Percentiles rank a stretch among this genome's conserved stretches.
These are phyloP conservation scores for Nicotiana attenuata DNA, from an alignment of 257 asterid genomes.

Conservation along the genomic window DNA sequence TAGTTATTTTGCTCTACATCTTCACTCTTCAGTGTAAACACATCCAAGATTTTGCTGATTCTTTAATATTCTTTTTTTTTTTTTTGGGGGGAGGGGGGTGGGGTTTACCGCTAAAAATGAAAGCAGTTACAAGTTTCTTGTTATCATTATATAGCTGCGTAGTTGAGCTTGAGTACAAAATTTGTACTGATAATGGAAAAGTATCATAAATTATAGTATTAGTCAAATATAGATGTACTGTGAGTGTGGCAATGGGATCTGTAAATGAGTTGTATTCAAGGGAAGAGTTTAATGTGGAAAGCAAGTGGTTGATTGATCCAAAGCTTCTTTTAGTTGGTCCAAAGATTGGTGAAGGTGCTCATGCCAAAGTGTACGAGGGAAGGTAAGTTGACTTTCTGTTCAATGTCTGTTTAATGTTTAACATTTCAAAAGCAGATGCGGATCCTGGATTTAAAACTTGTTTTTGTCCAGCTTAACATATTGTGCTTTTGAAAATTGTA, in stretches of 20 bases:
- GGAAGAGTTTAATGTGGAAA: slow-evolving; percentile 58
- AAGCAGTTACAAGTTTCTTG: background rate
- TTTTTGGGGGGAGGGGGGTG: too few species aligned
- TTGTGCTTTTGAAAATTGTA: background rate
- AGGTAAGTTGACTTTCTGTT: slow-evolving; percentile 57
- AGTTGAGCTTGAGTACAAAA: background rate
- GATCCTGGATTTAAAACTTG: background rate
- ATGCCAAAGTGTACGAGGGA: slow-evolving; percentile 91
- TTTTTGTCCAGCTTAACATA: background rate
- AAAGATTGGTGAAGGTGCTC: slow-evolving; percentile 95
- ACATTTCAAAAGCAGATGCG: background rate
- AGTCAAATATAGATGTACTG: too few species aligned
- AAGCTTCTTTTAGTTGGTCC: slow-evolving; percentile 84
- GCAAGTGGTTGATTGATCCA: slow-evolving; percentile 82
- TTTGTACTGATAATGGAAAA: background rate
- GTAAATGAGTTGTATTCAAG: slow-evolving; percentile 53
- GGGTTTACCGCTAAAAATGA: background rate
- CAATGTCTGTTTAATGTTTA: background rate
- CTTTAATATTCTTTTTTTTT: background rate
- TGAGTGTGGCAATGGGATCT: slow-evolving; percentile 50
- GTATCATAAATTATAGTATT: too few species aligned
- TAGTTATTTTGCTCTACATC: background rate
- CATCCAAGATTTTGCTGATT: background rate
- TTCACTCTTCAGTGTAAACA: background rate
- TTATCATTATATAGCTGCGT: background rate